Base-by-base conservation (phyloP, 2,329 filamentous ascomycete species). In the Epichloe uncinata region DNA sequence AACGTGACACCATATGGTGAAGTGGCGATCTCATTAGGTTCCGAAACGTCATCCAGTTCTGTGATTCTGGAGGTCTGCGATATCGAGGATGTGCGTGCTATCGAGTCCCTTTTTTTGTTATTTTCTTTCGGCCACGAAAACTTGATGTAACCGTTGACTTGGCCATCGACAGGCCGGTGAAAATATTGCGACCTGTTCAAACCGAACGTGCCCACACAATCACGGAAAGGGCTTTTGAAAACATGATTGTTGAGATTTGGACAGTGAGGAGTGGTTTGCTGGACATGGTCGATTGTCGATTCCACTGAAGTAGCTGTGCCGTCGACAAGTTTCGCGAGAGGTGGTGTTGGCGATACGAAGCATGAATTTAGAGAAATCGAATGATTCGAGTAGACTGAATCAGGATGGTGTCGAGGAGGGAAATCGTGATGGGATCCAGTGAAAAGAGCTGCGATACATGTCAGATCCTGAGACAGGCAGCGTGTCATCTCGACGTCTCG, bases 101-200 rank as follows among this genome's bases (percentile, higher is more conserved):
- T 26, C 1, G 49, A 41, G 13, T 16, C 20, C 12, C 34, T 47
- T 5, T 46, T 44, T 44, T 5, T 43, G 6, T 34, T 33, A 30
- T 33, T 44, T 40, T 53, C 53, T 42, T 57, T 47, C n/a, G 61
- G 60, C 65, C 65, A 68, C 45, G 63, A 59, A 44, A 68, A 66
- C 48, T 68, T 68, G 50, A 68, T 60, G 52, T 68, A 68, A 2
- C 65, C 64, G 45, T 68, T 67, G 34, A 68, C 63, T 42, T 58
- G 58, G 15, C 66, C 66, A 40, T 64, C 61, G 3, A 54, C 36
- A 1, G 66, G 66, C 5, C 65, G 60, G 40, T 42, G 11, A 48
- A 62, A 68, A 2, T 56, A 60, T 42, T 57, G 60, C 4, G 45
- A 30, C 4, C 45, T 33, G 1, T 52, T 54, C 18, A 55, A 50